Percentiles rank a stretch among this genome's conserved stretches.
Conservation (phyloP, 768 basidiomycete genomes). For the Lentinula guzmanii region DNA sequence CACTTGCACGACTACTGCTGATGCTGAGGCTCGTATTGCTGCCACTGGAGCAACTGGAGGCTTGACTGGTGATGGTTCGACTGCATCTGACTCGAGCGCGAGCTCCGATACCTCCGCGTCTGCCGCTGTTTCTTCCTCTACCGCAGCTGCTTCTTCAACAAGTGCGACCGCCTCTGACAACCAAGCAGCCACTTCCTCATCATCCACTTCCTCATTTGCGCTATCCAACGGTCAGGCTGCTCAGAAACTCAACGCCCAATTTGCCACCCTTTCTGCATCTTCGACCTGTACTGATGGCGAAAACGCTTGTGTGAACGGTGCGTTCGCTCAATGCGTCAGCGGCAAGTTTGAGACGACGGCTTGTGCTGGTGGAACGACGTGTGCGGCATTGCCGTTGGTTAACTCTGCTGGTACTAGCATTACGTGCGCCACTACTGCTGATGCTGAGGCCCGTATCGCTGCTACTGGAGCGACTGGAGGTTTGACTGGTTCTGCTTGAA, state of each 20-base stretch:
- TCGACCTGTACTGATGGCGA: slow-evolving; percentile 44
- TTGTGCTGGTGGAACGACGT: slow-evolving; percentile 31
- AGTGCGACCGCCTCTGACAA: slow-evolving; percentile 11
- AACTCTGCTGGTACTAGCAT: slow-evolving; percentile 38
- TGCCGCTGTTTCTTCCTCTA: slow-evolving; percentile 11
- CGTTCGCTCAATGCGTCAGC: slow-evolving; percentile 48
- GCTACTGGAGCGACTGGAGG: slow-evolving; percentile 30
- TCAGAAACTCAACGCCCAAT: slow-evolving; percentile 46
- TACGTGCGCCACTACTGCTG: slow-evolving; percentile 30
- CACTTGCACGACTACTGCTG: slow-evolving; percentile 30
- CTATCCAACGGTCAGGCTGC: slow-evolving; percentile 44
- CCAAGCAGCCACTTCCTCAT: slow-evolving; percentile 21
- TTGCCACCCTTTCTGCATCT: slow-evolving; percentile 35
- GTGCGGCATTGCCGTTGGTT: slow-evolving; percentile 38
- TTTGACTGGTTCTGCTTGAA: slow-evolving; percentile 9
- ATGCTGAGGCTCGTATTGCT: slow-evolving; percentile 29
- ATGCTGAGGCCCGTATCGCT: slow-evolving; percentile 28
- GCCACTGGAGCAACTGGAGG: slow-evolving; percentile 30
- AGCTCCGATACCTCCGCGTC: not conserved
- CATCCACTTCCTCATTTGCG: not conserved
- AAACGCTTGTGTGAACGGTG: slow-evolving; percentile 36
- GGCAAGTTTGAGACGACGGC: slow-evolving; percentile 35
- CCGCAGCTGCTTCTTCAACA: slow-evolving; percentile 15
- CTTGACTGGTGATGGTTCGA: slow-evolving; percentile 8
- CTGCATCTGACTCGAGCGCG: not conserved